Conservation (phyloP, 2,329 filamentous ascomycete genomes). For the Rhynchosporium agropyri region DNA sequence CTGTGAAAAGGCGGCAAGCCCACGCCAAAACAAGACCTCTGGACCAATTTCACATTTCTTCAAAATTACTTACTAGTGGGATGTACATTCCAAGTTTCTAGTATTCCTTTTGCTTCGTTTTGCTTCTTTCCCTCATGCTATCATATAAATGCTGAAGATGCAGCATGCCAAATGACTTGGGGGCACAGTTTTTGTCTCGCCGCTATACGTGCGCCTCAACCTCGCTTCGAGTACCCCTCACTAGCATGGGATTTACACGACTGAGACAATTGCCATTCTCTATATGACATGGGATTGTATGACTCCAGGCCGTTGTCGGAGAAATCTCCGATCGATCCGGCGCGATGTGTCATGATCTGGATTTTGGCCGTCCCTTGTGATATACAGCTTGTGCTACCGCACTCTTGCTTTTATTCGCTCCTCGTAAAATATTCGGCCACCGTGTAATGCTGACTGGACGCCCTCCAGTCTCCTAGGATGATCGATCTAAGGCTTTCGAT, state of each 20-base stretch:
- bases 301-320: conserved; percentile 1
- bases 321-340: not conserved
- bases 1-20: not conserved
- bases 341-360: conserved; percentile 14
- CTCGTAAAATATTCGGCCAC: not conserved
- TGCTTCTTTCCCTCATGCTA: not conserved
- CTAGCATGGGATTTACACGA: not conserved
- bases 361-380: conserved; percentile 19
- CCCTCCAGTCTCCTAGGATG: conserved; percentile 10
- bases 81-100: not conserved
- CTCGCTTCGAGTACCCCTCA: not conserved
- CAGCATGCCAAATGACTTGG: not conserved
- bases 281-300: conserved; percentile 8
- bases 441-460: conserved; percentile 14
- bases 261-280: not conserved
- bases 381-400: conserved; percentile 27
- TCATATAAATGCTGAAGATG: not conserved
- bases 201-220: not conserved
- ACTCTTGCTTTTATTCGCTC: conserved; percentile 11
- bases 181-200: not conserved
- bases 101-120: not conserved
- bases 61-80: not conserved
- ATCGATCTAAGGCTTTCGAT: no score
- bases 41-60: not conserved
- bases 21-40: not conserved